These are phyloP conservation scores for Coix lacrymajobi DNA, from an alignment of 176 grass and related monocot species.

Conservation along the genomic window DNA sequence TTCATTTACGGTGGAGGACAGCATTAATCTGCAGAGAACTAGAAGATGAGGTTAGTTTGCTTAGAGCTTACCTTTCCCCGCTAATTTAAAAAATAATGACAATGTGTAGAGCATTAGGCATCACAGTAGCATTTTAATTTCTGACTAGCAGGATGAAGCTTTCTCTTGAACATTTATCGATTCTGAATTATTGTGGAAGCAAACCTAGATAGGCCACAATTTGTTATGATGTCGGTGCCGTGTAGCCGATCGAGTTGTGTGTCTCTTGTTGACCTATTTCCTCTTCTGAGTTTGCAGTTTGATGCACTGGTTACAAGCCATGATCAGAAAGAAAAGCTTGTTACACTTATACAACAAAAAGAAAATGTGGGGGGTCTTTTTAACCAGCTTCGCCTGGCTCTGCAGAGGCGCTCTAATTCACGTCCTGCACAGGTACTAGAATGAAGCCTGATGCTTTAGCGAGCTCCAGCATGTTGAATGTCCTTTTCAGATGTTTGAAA, in stretches of 20 bases:
- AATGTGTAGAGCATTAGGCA: neutral
- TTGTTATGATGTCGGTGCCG: constrained; percentile 8
- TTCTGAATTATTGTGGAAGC: constrained; percentile 11
- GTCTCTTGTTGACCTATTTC: neutral
- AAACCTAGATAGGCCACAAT: neutral
- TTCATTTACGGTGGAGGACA: constrained; percentile 97
- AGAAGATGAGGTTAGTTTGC: constrained; percentile 76
- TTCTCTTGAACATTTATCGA: neutral
- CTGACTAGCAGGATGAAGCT: neutral
- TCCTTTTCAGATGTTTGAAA: neutral
- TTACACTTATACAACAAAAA: constrained; percentile 90
- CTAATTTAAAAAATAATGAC: neutral
- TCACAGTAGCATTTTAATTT: neutral
- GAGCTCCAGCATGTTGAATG: constrained; percentile 2
- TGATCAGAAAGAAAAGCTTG: constrained; percentile 58
- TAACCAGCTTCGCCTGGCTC: constrained; percentile 83
- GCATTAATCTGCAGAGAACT: constrained; percentile 91
- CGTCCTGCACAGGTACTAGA: constrained; percentile 82
- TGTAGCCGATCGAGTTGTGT: neutral
- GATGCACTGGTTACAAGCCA: constrained; percentile 69
- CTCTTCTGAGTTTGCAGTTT: constrained; percentile 55
- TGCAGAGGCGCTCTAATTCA: constrained; percentile 68
- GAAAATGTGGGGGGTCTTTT: constrained; percentile 93
- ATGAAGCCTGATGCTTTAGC: constrained; percentile 3
- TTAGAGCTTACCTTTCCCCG: neutral